Conservation (phyloP, 2,329 filamentous ascomycete genomes). For the Epichloe baconii region DNA sequence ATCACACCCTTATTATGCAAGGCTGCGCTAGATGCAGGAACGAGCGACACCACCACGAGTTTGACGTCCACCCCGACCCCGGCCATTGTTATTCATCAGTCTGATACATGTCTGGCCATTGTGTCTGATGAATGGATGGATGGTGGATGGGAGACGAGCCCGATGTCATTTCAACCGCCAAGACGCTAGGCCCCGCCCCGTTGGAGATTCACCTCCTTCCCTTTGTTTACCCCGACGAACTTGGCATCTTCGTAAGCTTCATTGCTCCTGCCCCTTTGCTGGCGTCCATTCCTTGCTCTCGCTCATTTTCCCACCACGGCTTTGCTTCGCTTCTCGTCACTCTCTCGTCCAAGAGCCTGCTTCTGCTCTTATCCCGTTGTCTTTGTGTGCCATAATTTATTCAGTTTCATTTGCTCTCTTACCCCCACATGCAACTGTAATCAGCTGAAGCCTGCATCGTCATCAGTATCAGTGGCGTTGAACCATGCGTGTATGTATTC, state of each 20-base stretch:
- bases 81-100: no score
- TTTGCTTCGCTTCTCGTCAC: conserved; percentile 12
- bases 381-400: background rate
- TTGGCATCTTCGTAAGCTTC: background rate
- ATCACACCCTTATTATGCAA: no score
- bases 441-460: background rate
- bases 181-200: no score
- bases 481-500: conserved; percentile 11
- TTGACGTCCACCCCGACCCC: no score
- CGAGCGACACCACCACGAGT: no score
- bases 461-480: background rate
- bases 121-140: no score
- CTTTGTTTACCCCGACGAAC: background rate
- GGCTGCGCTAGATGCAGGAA: no score
- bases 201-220: background rate
- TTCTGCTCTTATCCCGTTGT: background rate
- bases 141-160: no score
- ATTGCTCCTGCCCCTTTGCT: conserved; percentile 1
- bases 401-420: background rate
- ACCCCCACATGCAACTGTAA: background rate
- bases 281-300: conserved; percentile 2
- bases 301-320: background rate
- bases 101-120: no score
- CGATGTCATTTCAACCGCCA: no score
- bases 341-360: conserved; percentile 6